Conservation (phyloP, 495 filamentous ascomycete species). For the Symbiotaphrina buchneri region DNA sequence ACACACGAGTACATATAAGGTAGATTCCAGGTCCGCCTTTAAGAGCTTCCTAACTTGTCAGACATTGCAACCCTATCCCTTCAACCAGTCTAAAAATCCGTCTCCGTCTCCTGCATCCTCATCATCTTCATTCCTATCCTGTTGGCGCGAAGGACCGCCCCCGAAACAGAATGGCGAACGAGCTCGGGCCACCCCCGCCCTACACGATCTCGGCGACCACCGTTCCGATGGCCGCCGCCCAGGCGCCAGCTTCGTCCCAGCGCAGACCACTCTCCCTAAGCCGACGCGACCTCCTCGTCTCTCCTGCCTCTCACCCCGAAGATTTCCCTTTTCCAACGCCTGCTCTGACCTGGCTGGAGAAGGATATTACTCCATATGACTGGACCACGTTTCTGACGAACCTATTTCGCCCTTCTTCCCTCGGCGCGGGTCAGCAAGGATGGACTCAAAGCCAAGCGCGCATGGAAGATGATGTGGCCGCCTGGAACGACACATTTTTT, state of each 20-base stretch:
- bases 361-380: constrained; percentile 22
- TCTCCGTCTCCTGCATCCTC: too few relatives aligned
- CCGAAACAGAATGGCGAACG: background rate
- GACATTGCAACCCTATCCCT: too few relatives aligned
- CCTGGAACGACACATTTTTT: constrained; percentile 31
- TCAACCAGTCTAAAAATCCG: too few relatives aligned
- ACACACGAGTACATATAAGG: too few relatives aligned
- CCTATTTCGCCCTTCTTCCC: constrained; percentile 18
- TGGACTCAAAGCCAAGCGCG: constrained; percentile 16
- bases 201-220: constrained; percentile 15
- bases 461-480: constrained; percentile 20
- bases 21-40: too few relatives aligned
- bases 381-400: constrained; percentile 28
- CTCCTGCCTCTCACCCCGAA: constrained; percentile 19
- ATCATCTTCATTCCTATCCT: background rate
- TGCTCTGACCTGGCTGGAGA: constrained; percentile 15
- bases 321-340: constrained; percentile 24
- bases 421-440: constrained; percentile 15
- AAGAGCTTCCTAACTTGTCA: too few relatives aligned
- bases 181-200: background rate
- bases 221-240: constrained; percentile 20
- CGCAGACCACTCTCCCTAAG: constrained; percentile 7
- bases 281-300: constrained; percentile 21
- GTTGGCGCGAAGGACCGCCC: background rate
- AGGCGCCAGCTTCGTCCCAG: constrained; percentile 9